Conservation (phyloP, 345 rosid genomes). For the Hevea brasiliensis region DNA sequence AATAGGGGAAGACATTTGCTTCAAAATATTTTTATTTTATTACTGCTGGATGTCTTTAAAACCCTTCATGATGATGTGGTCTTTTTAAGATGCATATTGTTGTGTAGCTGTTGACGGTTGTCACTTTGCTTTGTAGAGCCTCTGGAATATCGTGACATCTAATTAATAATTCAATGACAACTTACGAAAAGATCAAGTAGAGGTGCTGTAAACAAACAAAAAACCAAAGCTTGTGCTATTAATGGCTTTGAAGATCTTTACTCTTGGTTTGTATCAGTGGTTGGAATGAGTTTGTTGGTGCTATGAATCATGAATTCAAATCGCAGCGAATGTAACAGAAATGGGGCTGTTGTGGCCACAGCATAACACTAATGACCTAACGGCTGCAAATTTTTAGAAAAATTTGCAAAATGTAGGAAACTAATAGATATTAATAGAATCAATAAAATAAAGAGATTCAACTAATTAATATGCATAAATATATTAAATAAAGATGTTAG, state of each 20-base stretch:
- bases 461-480: too few relatives aligned
- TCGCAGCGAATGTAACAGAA: too few relatives aligned
- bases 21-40: background rate
- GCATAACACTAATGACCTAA: too few relatives aligned
- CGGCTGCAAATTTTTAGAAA: too few relatives aligned
- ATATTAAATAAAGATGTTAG: too few relatives aligned
- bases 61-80: background rate
- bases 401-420: too few relatives aligned
- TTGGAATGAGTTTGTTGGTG: background rate
- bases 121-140: background rate
- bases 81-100: background rate
- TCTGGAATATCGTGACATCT: background rate
- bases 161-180: background rate
- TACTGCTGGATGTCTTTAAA: background rate
- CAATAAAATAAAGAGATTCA: too few relatives aligned
- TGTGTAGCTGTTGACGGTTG: background rate
- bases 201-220: background rate
- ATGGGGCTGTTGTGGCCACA: too few relatives aligned
- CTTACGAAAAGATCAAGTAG: background rate
- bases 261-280: background rate
- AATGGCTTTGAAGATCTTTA: background rate
- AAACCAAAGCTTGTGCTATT: background rate
- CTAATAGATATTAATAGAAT: too few relatives aligned
- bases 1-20: background rate
- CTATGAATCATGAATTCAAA: background rate